Conservation (phyloP, 176 grass and related monocot species). For the Rhipidocladum racemiflorum region DNA sequence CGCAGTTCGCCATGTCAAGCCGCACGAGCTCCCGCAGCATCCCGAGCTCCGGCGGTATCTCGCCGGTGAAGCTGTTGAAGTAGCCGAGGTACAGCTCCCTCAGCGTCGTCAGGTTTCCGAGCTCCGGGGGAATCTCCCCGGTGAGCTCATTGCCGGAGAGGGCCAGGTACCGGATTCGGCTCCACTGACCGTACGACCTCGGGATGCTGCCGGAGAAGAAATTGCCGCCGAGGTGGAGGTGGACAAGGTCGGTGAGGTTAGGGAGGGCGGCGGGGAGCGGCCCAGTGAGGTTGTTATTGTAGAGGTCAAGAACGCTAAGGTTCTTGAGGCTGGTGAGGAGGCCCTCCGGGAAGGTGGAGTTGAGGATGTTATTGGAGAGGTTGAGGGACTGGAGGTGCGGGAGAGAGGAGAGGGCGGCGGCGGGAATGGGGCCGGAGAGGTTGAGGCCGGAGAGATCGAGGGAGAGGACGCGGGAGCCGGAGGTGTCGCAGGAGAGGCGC, state of each 20-base stretch:
- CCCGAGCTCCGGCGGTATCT: slow-evolving; percentile 72
- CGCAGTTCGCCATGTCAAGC: slow-evolving; percentile 80
- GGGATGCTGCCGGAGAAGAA: slow-evolving; percentile 83
- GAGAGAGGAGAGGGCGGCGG: slow-evolving; percentile 41
- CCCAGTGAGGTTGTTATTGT: slow-evolving; percentile 92
- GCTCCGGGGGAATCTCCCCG: slow-evolving; percentile 59
- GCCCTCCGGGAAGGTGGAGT: slow-evolving; percentile 60
- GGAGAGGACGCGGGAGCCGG: slow-evolving; percentile 31
- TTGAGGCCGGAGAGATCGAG: slow-evolving; percentile 76
- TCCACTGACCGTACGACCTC: slow-evolving; percentile 62
- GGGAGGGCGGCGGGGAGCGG: slow-evolving; percentile 50
- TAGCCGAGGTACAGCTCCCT: slow-evolving; percentile 78
- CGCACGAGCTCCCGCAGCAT: slow-evolving; percentile 54
- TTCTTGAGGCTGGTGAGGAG: slow-evolving; percentile 36
- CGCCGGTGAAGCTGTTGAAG: slow-evolving; percentile 77
- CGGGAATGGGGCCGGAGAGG: slow-evolving; percentile 72
- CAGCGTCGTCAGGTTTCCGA: slow-evolving; percentile 67
- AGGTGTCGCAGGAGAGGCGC: slow-evolving; percentile 55
- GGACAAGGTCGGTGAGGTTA: slow-evolving; percentile 54
- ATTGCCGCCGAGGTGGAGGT: slow-evolving; percentile 90
- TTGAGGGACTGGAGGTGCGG: slow-evolving; percentile 66
- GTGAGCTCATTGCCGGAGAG: slow-evolving; percentile 89
- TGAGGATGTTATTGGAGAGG: slow-evolving; percentile 92
- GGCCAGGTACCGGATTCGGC: slow-evolving; percentile 64
- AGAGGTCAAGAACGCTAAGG: slow-evolving; percentile 78